phyloP scores from a whole-genome alignment of 1,284 basidiomycete species.

The Phylloporus sp. region DNA sequence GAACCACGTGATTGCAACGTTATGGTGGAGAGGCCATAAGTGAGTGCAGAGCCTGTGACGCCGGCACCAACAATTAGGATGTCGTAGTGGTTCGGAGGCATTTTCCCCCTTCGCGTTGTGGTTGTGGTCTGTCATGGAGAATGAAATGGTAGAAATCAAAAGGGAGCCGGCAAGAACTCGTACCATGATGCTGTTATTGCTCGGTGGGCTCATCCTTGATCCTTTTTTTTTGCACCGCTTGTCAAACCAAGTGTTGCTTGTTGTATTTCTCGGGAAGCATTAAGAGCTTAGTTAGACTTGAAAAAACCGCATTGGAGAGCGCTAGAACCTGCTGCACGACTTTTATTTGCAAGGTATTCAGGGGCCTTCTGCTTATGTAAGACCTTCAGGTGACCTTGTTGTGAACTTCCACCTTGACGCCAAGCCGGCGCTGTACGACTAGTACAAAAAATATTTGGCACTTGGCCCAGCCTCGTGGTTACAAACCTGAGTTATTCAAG shows the following conservation, averaged over 20 bases:
- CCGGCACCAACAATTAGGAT: conserved; percentile 91
- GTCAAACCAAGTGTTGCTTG: too few species aligned
- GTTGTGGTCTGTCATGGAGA: neutral
- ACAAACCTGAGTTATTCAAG: neutral
- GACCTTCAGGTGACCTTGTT: too few species aligned
- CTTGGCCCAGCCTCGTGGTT: too few species aligned
- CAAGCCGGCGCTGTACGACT: too few species aligned
- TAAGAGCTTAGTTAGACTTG: too few species aligned
- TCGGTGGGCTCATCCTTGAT: conserved; percentile 10
- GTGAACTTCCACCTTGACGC: too few species aligned
- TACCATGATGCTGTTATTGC: conserved; percentile 20
- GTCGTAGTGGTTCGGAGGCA: conserved; percentile 59
- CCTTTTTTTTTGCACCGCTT: neutral
- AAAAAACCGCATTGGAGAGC: too few species aligned
- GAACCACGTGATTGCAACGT: conserved; percentile 45
- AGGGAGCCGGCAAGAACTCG: neutral
- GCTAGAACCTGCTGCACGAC: too few species aligned
- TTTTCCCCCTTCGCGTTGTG: conserved; percentile 7
- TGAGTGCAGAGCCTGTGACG: conserved; percentile 80
- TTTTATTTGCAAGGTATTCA: too few species aligned
- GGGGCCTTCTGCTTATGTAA: too few species aligned
- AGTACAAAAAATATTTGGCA: too few species aligned
- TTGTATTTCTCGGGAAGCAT: too few species aligned
- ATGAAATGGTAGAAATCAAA: neutral
- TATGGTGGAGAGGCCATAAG: conserved; percentile 66